Conservation (phyloP, 352 stramenopile species). For the Globisporangium spinosum region DNA sequence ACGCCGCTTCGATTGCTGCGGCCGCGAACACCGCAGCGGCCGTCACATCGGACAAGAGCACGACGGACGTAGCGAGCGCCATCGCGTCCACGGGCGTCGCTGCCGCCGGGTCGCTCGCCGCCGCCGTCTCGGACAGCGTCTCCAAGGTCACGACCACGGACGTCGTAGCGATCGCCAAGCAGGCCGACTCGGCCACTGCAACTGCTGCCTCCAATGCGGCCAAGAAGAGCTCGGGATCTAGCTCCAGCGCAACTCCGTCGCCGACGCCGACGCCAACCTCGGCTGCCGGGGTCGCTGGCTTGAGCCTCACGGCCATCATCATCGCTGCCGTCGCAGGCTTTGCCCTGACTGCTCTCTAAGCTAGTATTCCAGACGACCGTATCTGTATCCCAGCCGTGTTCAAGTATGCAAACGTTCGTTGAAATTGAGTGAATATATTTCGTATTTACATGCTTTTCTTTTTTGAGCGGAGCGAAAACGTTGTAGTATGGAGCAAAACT, state of each 20-base stretch:
- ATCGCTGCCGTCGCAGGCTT: not conserved
- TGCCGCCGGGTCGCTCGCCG: constrained; percentile 11
- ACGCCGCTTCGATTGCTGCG: constrained; percentile 14
- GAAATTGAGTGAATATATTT: constrained; percentile 10
- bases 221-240: not conserved
- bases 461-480: not conserved
- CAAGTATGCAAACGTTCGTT: not conserved
- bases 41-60: constrained; percentile 4
- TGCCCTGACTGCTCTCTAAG: not conserved
- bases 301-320: not conserved
- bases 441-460: constrained; percentile 8
- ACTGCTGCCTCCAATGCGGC: not conserved
- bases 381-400: not conserved
- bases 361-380: not conserved
- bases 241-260: not conserved
- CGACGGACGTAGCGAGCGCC: constrained; percentile 5
- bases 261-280: constrained; percentile 2
- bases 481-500: not conserved
- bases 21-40: constrained; percentile 16
- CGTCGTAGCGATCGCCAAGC: constrained; percentile 15
- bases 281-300: not conserved
- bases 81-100: constrained; percentile 6
- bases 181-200: constrained; percentile 2
- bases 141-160: constrained; percentile 18
- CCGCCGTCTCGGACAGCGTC: constrained; percentile 21